A percentile compares a stretch with the other conserved stretches of the same genome.
phyloP scores from a whole-genome alignment of 352 stramenopile species.

The Pythium rhizo-oryzae region DNA sequence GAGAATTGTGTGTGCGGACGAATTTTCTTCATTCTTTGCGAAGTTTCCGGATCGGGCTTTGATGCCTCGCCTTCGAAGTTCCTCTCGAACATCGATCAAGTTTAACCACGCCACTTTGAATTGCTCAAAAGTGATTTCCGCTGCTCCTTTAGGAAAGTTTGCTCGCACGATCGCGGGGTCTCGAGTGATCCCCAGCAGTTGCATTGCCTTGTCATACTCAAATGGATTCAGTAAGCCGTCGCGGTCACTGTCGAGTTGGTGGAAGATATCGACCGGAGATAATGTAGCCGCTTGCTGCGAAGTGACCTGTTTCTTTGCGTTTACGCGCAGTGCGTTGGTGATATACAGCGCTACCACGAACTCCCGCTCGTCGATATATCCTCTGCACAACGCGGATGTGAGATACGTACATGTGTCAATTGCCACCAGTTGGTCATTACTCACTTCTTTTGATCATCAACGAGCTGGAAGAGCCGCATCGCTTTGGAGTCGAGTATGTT shows the following conservation, averaged over 20 bases:
- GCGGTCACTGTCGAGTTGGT: constrained; percentile 59
- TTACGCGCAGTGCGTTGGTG: constrained; percentile 59
- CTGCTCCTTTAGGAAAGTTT: constrained; percentile 41
- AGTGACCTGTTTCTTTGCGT: constrained; percentile 17
- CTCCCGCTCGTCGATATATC: constrained; percentile 72
- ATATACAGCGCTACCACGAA: constrained; percentile 80
- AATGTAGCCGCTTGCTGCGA: constrained; percentile 23
- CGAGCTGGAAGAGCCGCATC: constrained; percentile 65
- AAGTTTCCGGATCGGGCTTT: neutral
- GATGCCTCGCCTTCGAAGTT: constrained; percentile 47
- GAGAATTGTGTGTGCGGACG: neutral
- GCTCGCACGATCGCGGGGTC: constrained; percentile 15
- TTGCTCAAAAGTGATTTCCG: constrained; percentile 45
- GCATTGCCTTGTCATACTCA: constrained; percentile 66
- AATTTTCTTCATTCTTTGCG: neutral
- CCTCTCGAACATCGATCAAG: constrained; percentile 46
- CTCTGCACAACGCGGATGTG: constrained; percentile 23
- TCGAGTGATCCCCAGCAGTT: constrained; percentile 43
- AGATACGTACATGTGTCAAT: neutral
- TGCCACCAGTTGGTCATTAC: neutral
- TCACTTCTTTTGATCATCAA: constrained; percentile 76
- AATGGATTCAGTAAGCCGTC: constrained; percentile 66
- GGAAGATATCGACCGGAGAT: constrained; percentile 61
- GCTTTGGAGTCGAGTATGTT: constrained; percentile 75
- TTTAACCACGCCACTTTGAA: constrained; percentile 63